Conservation (phyloP, 2,329 filamentous ascomycete genomes). For the Sporothrix variecibatus region DNA sequence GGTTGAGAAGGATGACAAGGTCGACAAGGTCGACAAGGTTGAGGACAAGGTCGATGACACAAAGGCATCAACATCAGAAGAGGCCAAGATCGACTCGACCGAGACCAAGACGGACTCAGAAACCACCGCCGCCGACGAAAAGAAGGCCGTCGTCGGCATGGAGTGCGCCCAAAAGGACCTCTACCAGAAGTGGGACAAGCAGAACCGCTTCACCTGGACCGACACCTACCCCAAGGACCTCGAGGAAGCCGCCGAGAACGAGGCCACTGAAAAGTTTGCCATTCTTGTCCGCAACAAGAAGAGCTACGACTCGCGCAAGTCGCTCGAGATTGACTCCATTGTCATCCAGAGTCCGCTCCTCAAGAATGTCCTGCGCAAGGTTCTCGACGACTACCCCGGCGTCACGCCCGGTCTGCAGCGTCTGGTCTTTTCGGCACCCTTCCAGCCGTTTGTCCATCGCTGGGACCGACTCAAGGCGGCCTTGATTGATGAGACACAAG, state of each 20-base stretch:
- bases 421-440: slow-evolving; percentile 59
- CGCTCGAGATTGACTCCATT: slow-evolving; percentile 60
- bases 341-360: slow-evolving; percentile 64
- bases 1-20: not conserved
- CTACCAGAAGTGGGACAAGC: slow-evolving; percentile 30
- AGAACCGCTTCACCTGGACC: slow-evolving; percentile 47
- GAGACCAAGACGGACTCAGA: not conserved
- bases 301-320: slow-evolving; percentile 57
- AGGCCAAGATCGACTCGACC: not conserved
- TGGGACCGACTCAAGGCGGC: slow-evolving; percentile 52
- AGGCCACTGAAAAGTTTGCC: slow-evolving; percentile 59
- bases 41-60: not conserved
- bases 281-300: slow-evolving; percentile 57
- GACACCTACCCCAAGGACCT: slow-evolving; percentile 54
- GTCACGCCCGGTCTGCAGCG: slow-evolving; percentile 58
- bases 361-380: slow-evolving; percentile 54
- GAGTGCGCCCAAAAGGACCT: slow-evolving; percentile 27
- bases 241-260: slow-evolving; percentile 57
- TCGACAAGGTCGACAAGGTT: not conserved
- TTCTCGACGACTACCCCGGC: slow-evolving; percentile 59
- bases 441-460: slow-evolving; percentile 64
- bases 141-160: slow-evolving; percentile 27
- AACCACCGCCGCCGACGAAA: slow-evolving; percentile 1
- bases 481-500: slow-evolving; percentile 40
- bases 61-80: not conserved